phyloP scores from a whole-genome alignment of 805 yeast species.

The Wickerhamomyces hampshirensis region DNA sequence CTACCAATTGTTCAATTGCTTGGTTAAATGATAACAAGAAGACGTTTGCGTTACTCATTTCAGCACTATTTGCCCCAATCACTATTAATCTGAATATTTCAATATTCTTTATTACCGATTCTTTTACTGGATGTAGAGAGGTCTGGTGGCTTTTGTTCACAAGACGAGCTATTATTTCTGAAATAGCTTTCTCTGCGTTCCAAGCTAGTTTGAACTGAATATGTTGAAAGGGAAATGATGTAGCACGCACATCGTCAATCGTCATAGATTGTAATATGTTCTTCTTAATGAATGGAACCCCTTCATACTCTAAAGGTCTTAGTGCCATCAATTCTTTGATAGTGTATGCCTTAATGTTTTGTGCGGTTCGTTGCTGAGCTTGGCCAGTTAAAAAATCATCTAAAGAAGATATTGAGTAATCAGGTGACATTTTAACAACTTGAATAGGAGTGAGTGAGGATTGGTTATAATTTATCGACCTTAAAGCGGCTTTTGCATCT shows the following conservation, averaged over 20 bases:
- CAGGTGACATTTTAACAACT: slow-evolving; percentile 10
- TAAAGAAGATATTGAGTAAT: neutral
- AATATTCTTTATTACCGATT: slow-evolving; percentile 25
- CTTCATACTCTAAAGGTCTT: slow-evolving; percentile 16
- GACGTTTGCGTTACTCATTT: slow-evolving; percentile 31
- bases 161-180: slow-evolving; percentile 17
- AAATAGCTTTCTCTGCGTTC: slow-evolving; percentile 24
- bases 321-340: slow-evolving; percentile 14
- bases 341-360: slow-evolving; percentile 10
- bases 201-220: slow-evolving; percentile 21
- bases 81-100: slow-evolving; percentile 29
- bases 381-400: neutral
- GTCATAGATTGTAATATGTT: neutral
- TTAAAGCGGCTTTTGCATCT: too few species aligned
- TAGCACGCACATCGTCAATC: slow-evolving; percentile 3
- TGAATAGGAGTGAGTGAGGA: slow-evolving; percentile 4
- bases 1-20: slow-evolving; percentile 36
- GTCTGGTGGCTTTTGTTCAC: slow-evolving; percentile 2
- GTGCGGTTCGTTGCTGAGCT: neutral
- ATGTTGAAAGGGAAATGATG: slow-evolving; percentile 9
- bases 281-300: slow-evolving; percentile 9
- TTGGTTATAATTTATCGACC: neutral
- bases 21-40: slow-evolving; percentile 34
- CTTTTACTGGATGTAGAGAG: slow-evolving; percentile 7
- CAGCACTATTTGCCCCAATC: slow-evolving; percentile 28